phyloP scores from a whole-genome alignment of 441 rosid species.

The Brassica balearica region DNA sequence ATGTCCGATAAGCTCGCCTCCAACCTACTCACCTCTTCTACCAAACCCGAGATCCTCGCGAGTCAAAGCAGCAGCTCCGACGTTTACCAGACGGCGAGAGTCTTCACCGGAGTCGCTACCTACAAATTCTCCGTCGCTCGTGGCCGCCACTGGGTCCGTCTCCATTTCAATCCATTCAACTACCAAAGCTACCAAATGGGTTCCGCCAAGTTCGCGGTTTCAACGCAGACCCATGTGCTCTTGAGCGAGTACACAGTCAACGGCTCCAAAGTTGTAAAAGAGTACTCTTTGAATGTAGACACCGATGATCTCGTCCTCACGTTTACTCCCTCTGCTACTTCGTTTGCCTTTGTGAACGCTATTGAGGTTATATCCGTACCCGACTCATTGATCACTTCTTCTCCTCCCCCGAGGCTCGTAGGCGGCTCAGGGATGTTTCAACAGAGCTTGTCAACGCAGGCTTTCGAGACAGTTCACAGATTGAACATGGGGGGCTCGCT shows the following conservation, averaged over 20 bases:
- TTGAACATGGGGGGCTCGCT: constrained; percentile 86
- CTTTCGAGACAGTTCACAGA: constrained; percentile 65
- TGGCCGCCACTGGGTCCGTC: constrained; percentile 93
- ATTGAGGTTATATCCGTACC: constrained; percentile 84
- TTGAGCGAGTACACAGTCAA: constrained; percentile 54
- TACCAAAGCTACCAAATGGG: constrained; percentile 58
- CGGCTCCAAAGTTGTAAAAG: constrained; percentile 51
- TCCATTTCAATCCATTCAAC: constrained; percentile 74
- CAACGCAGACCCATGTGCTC: constrained; percentile 56
- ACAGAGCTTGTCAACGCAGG: constrained; percentile 54
- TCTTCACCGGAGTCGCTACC: constrained; percentile 58
- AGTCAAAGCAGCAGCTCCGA: constrained; percentile 38
- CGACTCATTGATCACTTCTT: constrained; percentile 54
- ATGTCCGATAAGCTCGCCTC: constrained; percentile 71
- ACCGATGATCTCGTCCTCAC: constrained; percentile 58
- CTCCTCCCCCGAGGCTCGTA: constrained; percentile 44
- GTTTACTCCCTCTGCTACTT: constrained; percentile 58
- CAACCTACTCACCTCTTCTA: constrained; percentile 62
- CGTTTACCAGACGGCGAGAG: constrained; percentile 75
- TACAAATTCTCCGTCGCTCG: constrained; percentile 66
- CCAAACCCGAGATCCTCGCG: constrained; percentile 48
- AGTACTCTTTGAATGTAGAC: constrained; percentile 67
- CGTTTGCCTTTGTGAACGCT: constrained; percentile 81
- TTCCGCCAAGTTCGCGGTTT: constrained; percentile 67
- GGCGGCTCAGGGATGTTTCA: constrained; percentile 44